Evolutionary conservation across 805 yeast species (phyloP).

Genomic region (Torulaspora indica): DNA sequence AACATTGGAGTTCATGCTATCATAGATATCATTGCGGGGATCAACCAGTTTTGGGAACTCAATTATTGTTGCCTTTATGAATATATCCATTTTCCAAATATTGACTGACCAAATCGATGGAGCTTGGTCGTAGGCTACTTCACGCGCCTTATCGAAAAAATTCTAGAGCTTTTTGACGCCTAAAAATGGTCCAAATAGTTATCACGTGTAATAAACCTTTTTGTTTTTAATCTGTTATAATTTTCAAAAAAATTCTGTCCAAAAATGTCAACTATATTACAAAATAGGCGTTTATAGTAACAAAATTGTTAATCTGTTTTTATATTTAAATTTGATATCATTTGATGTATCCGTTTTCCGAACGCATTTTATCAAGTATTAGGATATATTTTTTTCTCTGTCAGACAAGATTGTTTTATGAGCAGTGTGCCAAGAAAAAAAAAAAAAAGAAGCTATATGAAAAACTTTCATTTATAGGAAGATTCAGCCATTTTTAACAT

Average conservation of each 20-base stretch:
- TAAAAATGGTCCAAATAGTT: too few species aligned
- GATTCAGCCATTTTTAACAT: neutral
- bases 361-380: too few species aligned
- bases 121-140: conserved; percentile 82
- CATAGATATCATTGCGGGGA: conserved; percentile 42
- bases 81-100: conserved; percentile 64
- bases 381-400: too few species aligned
- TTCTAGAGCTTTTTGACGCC: conserved; percentile 82
- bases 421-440: too few species aligned
- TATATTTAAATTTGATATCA: too few species aligned
- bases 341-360: too few species aligned
- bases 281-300: too few species aligned
- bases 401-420: too few species aligned
- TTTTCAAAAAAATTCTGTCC: neutral
- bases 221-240: neutral
- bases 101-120: conserved; percentile 48
- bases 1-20: conserved; percentile 60
- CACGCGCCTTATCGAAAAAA: conserved; percentile 81
- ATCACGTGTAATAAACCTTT: too few species aligned
- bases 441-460: neutral
- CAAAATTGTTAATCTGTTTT: too few species aligned
- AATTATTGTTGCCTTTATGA: conserved; percentile 75
- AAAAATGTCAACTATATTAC: too few species aligned
- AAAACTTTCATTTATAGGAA: conserved; percentile 1
- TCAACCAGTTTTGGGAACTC: conserved; percentile 63